Evolutionary conservation across 2,329 filamentous ascomycete species (phyloP), one percentile per base, ranked within the genome.

Genomic region (Coniochaeta sp.): DNA sequence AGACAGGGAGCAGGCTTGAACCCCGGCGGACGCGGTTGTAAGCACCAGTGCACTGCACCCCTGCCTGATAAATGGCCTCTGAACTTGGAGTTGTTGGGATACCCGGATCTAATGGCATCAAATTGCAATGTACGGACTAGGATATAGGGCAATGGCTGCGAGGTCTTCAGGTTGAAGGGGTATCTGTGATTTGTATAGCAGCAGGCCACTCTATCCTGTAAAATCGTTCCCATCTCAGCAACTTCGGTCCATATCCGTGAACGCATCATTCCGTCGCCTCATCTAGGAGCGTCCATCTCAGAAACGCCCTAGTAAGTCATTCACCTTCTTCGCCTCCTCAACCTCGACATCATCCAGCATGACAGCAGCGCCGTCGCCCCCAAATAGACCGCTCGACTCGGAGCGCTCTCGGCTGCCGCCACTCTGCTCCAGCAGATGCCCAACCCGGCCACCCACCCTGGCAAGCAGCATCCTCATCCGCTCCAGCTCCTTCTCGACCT

Each of bases 401-500:
- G 38, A 26, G 44, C 17, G 19, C 22, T 36, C 54, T 30, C 47
- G 16, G 22, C 57, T 60, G 58, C 40, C 40, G 32, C 12, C 60
- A 57, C 44, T 42, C 44, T 32, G 62, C 19, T 62, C 61, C 40
- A 28, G 70, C 17, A 81, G 60, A 60, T 70, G 68, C 14, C 72
- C 75, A 1, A 88, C 75, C 22, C 82, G 77, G 2, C 79, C 82
- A 4, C 80, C 79, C 0, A 89, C 84, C 28, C 86, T 77, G 1
- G 81, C 79, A 59, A 88, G 76, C 62, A 91, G 72, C 64, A 86
- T 77, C 36, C 86, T 81, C 81, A 88, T 89, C 63, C 80, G 81
- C 70, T 86, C 82, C 59, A 91, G 74, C 72, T 91, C 88, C 58
- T 75, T 76, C 68, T 88, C 87, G 10, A 91, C 71, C 55, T 85